phyloP scores from a whole-genome alignment of 208 protist species.

The Perkinsela sp. region DNA sequence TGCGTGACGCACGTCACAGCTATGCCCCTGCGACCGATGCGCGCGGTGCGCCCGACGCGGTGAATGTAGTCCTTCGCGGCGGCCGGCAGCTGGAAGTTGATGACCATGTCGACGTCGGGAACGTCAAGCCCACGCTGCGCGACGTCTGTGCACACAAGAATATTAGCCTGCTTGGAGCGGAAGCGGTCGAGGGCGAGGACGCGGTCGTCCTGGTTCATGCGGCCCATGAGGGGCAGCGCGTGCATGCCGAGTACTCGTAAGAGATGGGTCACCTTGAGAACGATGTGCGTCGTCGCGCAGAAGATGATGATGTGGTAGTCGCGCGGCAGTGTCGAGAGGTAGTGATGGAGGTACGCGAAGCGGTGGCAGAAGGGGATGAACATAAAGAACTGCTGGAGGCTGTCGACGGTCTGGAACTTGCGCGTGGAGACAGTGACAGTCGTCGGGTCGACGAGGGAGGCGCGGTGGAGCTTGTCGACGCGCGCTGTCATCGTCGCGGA shows the following conservation, averaged over 20 bases:
- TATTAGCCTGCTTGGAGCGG: constrained; percentile 49
- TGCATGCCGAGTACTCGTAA: constrained; percentile 56
- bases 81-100: constrained; percentile 86
- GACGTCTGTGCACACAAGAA: constrained; percentile 70
- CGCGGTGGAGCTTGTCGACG: constrained; percentile 85
- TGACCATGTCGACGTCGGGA: constrained; percentile 80
- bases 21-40: constrained; percentile 67
- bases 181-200: constrained; percentile 60
- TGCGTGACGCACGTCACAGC: constrained; percentile 72
- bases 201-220: constrained; percentile 63
- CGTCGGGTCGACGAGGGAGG: constrained; percentile 80
- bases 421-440: constrained; percentile 68
- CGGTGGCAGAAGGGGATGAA: constrained; percentile 80
- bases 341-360: constrained; percentile 53
- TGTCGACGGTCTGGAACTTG: constrained; percentile 85
- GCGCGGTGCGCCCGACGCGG: constrained; percentile 78
- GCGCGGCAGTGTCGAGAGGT: constrained; percentile 41
- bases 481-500: constrained; percentile 93
- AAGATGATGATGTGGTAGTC: constrained; percentile 68
- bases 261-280: constrained; percentile 61
- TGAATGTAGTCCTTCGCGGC: constrained; percentile 91
- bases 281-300: constrained; percentile 51
- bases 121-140: constrained; percentile 88
- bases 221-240: constrained; percentile 62
- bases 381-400: constrained; percentile 80